Evolutionary conservation across 106 monocot species (phyloP).

Genomic region (Phalaenopsis equestris): DNA sequence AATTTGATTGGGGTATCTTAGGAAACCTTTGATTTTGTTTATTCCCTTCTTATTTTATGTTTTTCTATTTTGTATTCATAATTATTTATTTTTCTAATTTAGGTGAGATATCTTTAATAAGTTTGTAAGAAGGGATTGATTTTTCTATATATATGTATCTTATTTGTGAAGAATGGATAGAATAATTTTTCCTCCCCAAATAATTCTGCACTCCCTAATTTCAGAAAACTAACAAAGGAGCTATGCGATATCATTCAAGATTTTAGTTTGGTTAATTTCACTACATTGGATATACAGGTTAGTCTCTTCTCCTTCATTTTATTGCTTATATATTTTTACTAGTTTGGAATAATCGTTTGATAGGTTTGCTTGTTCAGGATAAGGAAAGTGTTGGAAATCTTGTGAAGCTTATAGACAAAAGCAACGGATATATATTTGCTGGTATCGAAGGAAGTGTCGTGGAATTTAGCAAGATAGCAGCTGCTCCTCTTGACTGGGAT

Average conservation of each 20-base stretch:
- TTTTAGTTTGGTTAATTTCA: constrained; percentile 71
- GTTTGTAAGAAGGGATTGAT: too few relatives aligned
- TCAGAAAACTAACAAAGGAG: constrained; percentile 90
- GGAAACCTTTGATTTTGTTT: too few relatives aligned
- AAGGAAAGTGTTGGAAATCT: constrained; percentile 97
- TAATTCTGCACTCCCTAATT: neutral
- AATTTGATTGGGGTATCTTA: too few relatives aligned
- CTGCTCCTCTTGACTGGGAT: constrained; percentile 89
- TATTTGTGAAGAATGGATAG: too few relatives aligned
- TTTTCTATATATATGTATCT: too few relatives aligned
- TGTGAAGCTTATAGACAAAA: constrained; percentile 92
- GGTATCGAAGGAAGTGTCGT: constrained; percentile 73
- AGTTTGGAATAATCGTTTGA: neutral
- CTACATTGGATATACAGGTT: constrained; percentile 91
- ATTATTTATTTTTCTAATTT: too few relatives aligned
- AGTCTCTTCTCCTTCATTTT: neutral
- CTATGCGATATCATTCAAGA: constrained; percentile 80
- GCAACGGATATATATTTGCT: constrained; percentile 91
- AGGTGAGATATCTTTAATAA: too few relatives aligned
- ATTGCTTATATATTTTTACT: neutral
- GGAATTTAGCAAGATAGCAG: constrained; percentile 94
- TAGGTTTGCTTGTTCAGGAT: constrained; percentile 44
- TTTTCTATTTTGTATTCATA: too few relatives aligned
- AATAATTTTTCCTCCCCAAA: too few relatives aligned
- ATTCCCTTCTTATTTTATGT: too few relatives aligned